Conservation (phyloP, 306 rosid species). For the Lathyrus aphaca region DNA sequence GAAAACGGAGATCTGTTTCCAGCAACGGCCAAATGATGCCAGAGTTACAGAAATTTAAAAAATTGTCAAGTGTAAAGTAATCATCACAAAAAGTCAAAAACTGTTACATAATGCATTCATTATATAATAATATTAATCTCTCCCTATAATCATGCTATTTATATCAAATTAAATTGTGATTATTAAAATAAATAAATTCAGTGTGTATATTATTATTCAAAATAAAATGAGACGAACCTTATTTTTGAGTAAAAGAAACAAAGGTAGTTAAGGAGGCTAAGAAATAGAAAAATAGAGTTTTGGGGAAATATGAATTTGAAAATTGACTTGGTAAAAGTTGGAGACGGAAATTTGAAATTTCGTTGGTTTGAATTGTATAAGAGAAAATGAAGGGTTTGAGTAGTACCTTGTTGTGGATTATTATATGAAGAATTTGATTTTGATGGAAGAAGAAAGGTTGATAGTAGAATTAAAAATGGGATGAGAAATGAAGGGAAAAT, state of each 20-base stretch:
- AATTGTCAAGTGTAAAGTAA: slow-evolving; percentile 22
- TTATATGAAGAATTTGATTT: neutral
- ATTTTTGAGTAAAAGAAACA: too few species aligned
- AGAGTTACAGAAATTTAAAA: neutral
- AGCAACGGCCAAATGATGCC: slow-evolving; percentile 31
- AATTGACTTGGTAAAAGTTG: neutral
- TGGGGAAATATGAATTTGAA: neutral
- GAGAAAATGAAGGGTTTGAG: too few species aligned
- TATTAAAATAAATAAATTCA: too few species aligned
- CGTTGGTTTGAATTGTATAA: too few species aligned
- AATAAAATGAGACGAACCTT: neutral
- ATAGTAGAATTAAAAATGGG: neutral
- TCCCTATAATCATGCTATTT: too few species aligned
- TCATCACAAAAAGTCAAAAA: slow-evolving; percentile 29
- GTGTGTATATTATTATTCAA: neutral
- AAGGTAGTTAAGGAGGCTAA: neutral
- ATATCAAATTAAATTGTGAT: neutral
- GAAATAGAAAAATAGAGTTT: neutral
- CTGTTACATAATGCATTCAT: slow-evolving; percentile 3
- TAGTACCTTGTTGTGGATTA: neutral
- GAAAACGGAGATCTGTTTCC: slow-evolving; percentile 30
- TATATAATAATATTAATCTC: too few species aligned
- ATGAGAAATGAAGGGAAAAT: neutral
- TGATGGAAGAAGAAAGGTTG: neutral
- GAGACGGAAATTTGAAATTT: neutral